phyloP scores from a whole-genome alignment of 1,284 basidiomycete species.

The Takashimella tepidaria region DNA sequence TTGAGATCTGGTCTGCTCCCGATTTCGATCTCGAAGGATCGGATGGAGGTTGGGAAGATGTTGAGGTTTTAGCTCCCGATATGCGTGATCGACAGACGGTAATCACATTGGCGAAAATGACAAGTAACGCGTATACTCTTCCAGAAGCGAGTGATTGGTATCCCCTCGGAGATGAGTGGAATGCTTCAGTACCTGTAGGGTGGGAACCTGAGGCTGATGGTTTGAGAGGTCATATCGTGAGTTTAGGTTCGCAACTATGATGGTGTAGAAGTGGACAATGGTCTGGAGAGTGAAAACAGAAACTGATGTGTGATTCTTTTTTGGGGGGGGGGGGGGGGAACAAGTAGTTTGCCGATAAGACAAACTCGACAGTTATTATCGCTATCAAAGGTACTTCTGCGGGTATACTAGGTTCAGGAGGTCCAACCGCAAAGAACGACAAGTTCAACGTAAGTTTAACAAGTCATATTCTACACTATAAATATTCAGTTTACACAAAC shows the following conservation, averaged over 20 bases:
- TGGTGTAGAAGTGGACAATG: too few species aligned
- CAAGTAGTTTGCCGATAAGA: constrained; percentile 64
- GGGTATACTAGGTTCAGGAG: constrained; percentile 69
- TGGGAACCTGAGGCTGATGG: constrained; percentile 87
- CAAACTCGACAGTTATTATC: constrained; percentile 80
- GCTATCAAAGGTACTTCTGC: constrained; percentile 93
- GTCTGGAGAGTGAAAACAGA: too few species aligned
- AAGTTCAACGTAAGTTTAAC: constrained; percentile 62
- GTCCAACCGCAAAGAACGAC: constrained; percentile 83
- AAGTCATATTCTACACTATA: too few species aligned
- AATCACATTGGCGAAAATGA: constrained; percentile 85
- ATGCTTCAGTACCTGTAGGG: constrained; percentile 70
- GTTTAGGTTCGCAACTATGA: too few species aligned
- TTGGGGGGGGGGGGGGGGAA: too few species aligned
- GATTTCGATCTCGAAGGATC: constrained; percentile 16
- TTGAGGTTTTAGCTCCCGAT: constrained; percentile 54
- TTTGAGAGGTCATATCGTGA: constrained; percentile 75
- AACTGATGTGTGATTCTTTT: constrained; percentile 40
- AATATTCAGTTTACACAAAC: too few species aligned
- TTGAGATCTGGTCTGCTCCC: constrained; percentile 25
- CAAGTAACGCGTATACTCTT: constrained; percentile 77
- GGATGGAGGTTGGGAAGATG: constrained; percentile 50
- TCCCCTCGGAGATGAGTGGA: constrained; percentile 61
- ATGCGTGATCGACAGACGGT: constrained; percentile 71
- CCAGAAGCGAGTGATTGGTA: constrained; percentile 68